Conservation (phyloP, 2,329 filamentous ascomycete species). For the Aspergillaceae sp. region DNA sequence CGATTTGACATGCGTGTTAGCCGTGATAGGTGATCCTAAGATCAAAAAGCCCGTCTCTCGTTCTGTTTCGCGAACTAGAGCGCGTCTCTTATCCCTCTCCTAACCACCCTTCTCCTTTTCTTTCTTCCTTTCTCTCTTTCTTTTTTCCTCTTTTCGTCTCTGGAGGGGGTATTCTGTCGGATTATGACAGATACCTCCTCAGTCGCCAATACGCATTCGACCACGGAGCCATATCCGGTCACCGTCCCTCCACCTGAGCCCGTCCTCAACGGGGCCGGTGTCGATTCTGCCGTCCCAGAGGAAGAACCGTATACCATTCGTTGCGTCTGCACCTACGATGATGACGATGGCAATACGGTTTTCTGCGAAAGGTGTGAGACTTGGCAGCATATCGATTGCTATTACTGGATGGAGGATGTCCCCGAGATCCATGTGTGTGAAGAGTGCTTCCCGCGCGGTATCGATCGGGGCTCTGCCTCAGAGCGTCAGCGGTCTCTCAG, state of each 20-base stretch:
- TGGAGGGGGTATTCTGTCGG: constrained; percentile 42
- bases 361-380: constrained; percentile 93
- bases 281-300: constrained; percentile 34
- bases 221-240: constrained; percentile 40
- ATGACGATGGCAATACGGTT: constrained; percentile 96
- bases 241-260: constrained; percentile 37
- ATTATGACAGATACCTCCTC: constrained; percentile 49
- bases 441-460: constrained; percentile 70
- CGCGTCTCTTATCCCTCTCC: constrained; percentile 9
- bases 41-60: constrained; percentile 2
- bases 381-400: constrained; percentile 98
- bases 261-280: constrained; percentile 33
- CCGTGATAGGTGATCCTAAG: constrained; percentile 9
- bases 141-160: constrained; percentile 7
- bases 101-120: not conserved
- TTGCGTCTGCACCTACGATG: constrained; percentile 87
- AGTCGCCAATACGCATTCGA: constrained; percentile 41
- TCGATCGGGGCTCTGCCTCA: constrained; percentile 67
- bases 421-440: constrained; percentile 76
- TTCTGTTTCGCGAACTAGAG: constrained; percentile 8
- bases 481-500: constrained; percentile 60
- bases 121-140: not conserved
- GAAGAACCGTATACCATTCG: constrained; percentile 73
- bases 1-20: constrained; percentile 16
- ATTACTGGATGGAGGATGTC: constrained; percentile 71